These are phyloP conservation scores for Blastobotrys indianensis DNA, from an alignment of 1,139 yeast species.

Conservation along the genomic window DNA sequence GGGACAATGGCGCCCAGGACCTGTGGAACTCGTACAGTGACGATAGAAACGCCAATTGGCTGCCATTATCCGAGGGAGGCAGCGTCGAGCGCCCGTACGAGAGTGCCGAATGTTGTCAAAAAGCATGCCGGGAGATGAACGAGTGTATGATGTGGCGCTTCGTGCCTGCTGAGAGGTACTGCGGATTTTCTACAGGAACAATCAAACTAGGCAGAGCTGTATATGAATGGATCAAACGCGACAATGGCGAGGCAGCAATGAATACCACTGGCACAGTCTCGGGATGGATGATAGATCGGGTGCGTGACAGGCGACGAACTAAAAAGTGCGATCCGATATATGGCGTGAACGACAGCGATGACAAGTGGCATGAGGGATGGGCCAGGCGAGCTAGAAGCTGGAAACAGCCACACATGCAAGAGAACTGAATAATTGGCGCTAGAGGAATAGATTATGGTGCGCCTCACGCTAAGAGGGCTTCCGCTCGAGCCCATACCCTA, in stretches of 20 bases:
- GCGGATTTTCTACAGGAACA: slow-evolving; percentile 16
- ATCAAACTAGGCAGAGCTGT: slow-evolving; percentile 18
- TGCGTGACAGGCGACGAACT: slow-evolving; percentile 16
- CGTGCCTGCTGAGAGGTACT: slow-evolving; percentile 16
- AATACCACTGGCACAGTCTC: slow-evolving; percentile 15
- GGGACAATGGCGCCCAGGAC: slow-evolving; percentile 28
- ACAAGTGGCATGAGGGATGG: background rate
- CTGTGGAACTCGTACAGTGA: slow-evolving; percentile 15
- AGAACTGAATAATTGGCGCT: no score
- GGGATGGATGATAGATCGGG: slow-evolving; percentile 30
- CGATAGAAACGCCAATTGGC: slow-evolving; percentile 5
- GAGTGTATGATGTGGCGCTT: slow-evolving; percentile 28
- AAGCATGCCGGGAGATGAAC: slow-evolving; percentile 20
- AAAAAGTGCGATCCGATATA: slow-evolving; percentile 3
- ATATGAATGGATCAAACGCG: slow-evolving; percentile 3
- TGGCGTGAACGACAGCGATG: background rate
- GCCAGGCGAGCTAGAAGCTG: background rate
- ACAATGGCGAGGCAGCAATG: background rate
- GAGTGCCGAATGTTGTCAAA: slow-evolving; percentile 21
- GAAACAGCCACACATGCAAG: background rate
- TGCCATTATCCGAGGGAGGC: slow-evolving; percentile 10
- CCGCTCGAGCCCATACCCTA: no score
- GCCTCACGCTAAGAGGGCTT: no score
- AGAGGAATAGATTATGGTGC: no score
- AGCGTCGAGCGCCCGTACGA: slow-evolving; percentile 19